Base-by-base conservation (phyloP, 495 filamentous ascomycete genomes). In the Bryoglossum gracile region DNA sequence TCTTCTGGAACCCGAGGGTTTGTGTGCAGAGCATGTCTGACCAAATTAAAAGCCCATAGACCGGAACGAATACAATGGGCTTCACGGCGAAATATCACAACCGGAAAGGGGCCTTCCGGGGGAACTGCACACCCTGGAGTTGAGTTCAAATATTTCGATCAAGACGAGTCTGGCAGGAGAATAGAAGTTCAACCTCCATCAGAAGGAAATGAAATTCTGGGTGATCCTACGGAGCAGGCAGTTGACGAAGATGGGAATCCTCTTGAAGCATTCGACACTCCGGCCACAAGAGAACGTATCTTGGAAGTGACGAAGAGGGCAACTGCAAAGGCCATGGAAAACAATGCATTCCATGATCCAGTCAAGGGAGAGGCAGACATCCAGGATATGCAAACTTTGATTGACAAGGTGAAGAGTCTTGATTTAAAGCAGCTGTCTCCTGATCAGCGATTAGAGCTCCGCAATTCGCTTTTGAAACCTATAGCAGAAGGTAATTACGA, bases 21-120 rank as follows among this genome's bases (percentile, higher is more conserved):
- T 26, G 57, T 69, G 8, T 69, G 66, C 46, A 63, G 53, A 44
- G 65, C 65, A 40, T 69, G 66, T 40, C 42, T 61, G 13, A 58
- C 58, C 18, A 54, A 53, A 41, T 52, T 67, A 37, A 54, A 59
- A 16, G 54, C 51, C 9, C 33, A 42, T 13, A 18, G n/a, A 8
- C 43, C n/a, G 11, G 48, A 18, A 42, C 45, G 33, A 33, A 3
- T 25, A 40, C 38, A 25, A 53, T 55, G 49, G 49, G 25, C 48
- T 5, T 43, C 43, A 22, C n/a, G n/a, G n/a, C 41, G 53, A 35
- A 51, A 34, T 16, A 8, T 46, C 22, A 24, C 39, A 4, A 54
- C 24, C 26, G 19, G 39, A 11, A 42, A 25, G 46, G 46, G 43
- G 37, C 42, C 26, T 16, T n/a, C 18, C 25, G 41, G 30, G 16